Percentiles rank a stretch among this genome's conserved stretches.
phyloP scores from a whole-genome alignment of 2,329 filamentous ascomycete species.

The Xylariales sp. region DNA sequence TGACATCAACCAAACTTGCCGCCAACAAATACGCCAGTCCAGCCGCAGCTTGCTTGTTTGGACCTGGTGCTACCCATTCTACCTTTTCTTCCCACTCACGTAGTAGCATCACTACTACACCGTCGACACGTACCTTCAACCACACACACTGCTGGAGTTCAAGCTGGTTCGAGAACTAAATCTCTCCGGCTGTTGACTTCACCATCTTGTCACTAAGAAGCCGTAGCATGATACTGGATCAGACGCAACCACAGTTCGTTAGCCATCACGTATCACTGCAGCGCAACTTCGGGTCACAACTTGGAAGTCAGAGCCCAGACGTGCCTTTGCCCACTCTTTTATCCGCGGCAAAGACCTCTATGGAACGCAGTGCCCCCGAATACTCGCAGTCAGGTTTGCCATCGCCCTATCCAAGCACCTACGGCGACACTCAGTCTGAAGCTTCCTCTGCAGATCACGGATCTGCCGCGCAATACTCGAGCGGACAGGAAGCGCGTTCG shows the following conservation, averaged over 20 bases:
- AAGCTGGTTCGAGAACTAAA: slow-evolving; percentile 28
- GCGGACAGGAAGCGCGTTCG: slow-evolving; percentile 74
- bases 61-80: slow-evolving; percentile 23
- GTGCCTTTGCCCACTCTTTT: no score
- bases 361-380: slow-evolving; percentile 64
- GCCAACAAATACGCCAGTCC: slow-evolving; percentile 32
- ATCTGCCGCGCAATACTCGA: slow-evolving; percentile 86
- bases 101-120: slow-evolving; percentile 16
- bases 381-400: slow-evolving; percentile 88
- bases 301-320: slow-evolving; percentile 23
- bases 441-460: slow-evolving; percentile 81
- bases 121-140: slow-evolving; percentile 6
- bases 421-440: slow-evolving; percentile 76
- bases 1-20: slow-evolving; percentile 23
- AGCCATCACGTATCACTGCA: slow-evolving; percentile 23
- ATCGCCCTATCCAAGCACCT: slow-evolving; percentile 63
- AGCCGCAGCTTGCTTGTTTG: slow-evolving; percentile 26
- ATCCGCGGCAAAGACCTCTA: slow-evolving; percentile 32
- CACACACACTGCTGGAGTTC: slow-evolving; percentile 20
- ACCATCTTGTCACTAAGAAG: slow-evolving; percentile 19
- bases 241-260: slow-evolving; percentile 25
- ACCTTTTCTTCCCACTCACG: slow-evolving; percentile 21
- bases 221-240: slow-evolving; percentile 29
- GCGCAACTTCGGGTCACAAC: slow-evolving; percentile 19
- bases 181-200: slow-evolving; percentile 20